phyloP scores from a whole-genome alignment of 805 yeast species.

The Candida nitratophila region DNA sequence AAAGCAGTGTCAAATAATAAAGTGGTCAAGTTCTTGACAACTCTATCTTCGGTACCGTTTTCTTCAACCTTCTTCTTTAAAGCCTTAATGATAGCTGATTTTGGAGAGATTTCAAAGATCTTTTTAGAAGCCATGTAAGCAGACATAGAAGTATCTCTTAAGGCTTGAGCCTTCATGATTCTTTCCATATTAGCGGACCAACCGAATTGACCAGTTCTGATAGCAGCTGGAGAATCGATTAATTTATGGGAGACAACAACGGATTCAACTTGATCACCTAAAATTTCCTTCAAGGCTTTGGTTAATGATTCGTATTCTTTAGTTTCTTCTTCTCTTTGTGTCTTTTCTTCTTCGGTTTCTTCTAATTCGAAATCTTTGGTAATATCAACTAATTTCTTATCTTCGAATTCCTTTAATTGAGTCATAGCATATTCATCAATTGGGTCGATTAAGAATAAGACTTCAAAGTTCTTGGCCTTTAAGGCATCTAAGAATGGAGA shows the following conservation, averaged over 20 bases:
- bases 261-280: slow-evolving; percentile 98
- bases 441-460: slow-evolving; percentile 96
- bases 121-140: slow-evolving; percentile 99
- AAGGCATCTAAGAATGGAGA: slow-evolving; percentile 99
- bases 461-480: slow-evolving; percentile 98
- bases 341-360: slow-evolving; percentile 98
- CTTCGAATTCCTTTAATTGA: slow-evolving; percentile 98
- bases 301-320: slow-evolving; percentile 91
- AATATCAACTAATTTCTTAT: slow-evolving; percentile 97
- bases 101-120: slow-evolving; percentile 98
- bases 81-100: slow-evolving; percentile 90
- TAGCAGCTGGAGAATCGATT: slow-evolving; percentile 99
- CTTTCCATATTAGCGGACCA: slow-evolving; percentile 99
- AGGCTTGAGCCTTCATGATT: slow-evolving; percentile 99
- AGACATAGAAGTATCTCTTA: slow-evolving; percentile 97
- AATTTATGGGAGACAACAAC: slow-evolving; percentile 97
- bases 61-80: slow-evolving; percentile 94
- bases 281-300: slow-evolving; percentile 90
- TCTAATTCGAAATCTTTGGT: slow-evolving; percentile 98
- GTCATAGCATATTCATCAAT: slow-evolving; percentile 99
- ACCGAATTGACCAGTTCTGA: slow-evolving; percentile 99
- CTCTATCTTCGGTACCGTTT: slow-evolving; percentile 97
- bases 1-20: slow-evolving; percentile 96
- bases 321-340: slow-evolving; percentile 84
- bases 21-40: slow-evolving; percentile 95